Evolutionary conservation across 2,329 filamentous ascomycete species (phyloP).

Genomic region (Colletotrichum lupini): DNA sequence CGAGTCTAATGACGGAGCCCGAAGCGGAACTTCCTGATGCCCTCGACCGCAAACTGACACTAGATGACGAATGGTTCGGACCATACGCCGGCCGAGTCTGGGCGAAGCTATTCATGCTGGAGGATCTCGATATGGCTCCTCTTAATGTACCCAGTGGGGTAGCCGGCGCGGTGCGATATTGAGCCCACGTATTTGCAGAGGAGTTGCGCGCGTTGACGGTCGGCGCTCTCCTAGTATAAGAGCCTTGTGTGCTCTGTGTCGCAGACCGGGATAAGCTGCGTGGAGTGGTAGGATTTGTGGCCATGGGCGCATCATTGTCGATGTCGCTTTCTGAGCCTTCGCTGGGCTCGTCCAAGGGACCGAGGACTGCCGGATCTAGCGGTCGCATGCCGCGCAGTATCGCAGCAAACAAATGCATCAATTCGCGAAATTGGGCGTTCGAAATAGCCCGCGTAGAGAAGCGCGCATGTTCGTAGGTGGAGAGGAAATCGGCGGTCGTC

Average conservation of each 20-base stretch:
- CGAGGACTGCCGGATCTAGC: slow-evolving; percentile 65
- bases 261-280: slow-evolving; percentile 44
- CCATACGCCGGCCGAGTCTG: slow-evolving; percentile 54
- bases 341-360: slow-evolving; percentile 41
- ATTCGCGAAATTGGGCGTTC: slow-evolving; percentile 75
- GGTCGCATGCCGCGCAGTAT: slow-evolving; percentile 81
- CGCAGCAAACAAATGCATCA: slow-evolving; percentile 89
- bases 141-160: slow-evolving; percentile 58
- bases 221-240: slow-evolving; percentile 36
- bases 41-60: slow-evolving; percentile 51
- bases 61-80: slow-evolving; percentile 49
- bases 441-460: slow-evolving; percentile 79
- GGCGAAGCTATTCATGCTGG: slow-evolving; percentile 54
- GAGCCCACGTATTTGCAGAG: slow-evolving; percentile 55
- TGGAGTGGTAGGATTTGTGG: slow-evolving; percentile 54
- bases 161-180: slow-evolving; percentile 65
- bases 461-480: slow-evolving; percentile 83
- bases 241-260: slow-evolving; percentile 46
- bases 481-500: slow-evolving; percentile 72
- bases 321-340: slow-evolving; percentile 53
- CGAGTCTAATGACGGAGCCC: slow-evolving; percentile 61
- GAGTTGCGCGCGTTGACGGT: slow-evolving; percentile 49
- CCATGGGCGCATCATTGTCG: slow-evolving; percentile 57
- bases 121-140: slow-evolving; percentile 49
- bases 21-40: slow-evolving; percentile 46